These are phyloP conservation scores for Cerioporus squamosus DNA, from an alignment of 1,284 basidiomycete species.

Conservation along the genomic window DNA sequence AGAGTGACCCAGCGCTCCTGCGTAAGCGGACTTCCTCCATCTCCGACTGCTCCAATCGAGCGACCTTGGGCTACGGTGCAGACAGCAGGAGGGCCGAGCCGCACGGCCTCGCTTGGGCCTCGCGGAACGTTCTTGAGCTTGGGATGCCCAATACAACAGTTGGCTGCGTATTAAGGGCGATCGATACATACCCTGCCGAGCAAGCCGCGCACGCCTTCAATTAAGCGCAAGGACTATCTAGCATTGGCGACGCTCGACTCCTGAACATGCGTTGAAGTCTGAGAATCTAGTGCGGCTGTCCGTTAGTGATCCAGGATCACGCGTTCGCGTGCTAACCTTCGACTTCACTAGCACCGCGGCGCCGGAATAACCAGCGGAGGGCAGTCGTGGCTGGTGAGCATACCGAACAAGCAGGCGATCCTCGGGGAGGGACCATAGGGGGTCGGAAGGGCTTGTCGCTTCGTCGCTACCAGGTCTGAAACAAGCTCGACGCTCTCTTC, in stretches of 20 bases:
- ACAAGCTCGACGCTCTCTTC: constrained; percentile 48
- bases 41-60: too few species aligned
- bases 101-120: too few species aligned
- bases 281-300: background rate
- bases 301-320: too few species aligned
- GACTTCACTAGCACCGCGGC: constrained; percentile 56
- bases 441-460: constrained; percentile 68
- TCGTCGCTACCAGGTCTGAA: constrained; percentile 69
- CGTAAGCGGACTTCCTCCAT: too few species aligned
- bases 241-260: constrained; percentile 50
- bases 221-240: constrained; percentile 70
- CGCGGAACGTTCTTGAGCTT: too few species aligned
- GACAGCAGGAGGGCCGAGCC: too few species aligned
- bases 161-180: too few species aligned
- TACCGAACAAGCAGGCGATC: constrained; percentile 50
- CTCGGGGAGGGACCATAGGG: constrained; percentile 62
- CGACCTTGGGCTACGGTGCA: too few species aligned
- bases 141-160: too few species aligned
- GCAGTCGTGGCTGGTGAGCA: constrained; percentile 35
- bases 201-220: constrained; percentile 74
- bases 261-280: constrained; percentile 71
- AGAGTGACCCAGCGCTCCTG: too few species aligned
- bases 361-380: constrained; percentile 65
- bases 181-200: constrained; percentile 36
- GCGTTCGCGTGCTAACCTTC: constrained; percentile 43